A percentile compares a stretch with the other conserved stretches of the same genome.
Conservation (phyloP, 306 rosid genomes). For the Citrullus colocynthis region DNA sequence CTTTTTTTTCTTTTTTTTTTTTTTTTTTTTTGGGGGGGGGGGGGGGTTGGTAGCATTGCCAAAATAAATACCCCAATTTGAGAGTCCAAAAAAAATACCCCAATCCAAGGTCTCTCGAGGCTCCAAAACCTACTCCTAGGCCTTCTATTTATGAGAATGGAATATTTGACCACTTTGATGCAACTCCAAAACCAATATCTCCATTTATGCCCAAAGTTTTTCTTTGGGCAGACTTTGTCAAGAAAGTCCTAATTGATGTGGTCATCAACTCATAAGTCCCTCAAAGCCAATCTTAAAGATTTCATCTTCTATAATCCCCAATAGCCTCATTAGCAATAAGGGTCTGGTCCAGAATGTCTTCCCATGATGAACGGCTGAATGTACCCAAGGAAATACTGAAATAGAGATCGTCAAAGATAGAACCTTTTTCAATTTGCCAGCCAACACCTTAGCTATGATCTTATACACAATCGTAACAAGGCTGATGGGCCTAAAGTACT, state of each 20-base stretch:
- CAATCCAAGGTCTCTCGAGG: neutral
- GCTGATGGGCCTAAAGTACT: neutral
- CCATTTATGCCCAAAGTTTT: neutral
- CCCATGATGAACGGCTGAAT: neutral
- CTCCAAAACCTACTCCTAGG: neutral
- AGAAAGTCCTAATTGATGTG: neutral
- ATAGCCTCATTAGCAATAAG: neutral
- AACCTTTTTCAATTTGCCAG: no score
- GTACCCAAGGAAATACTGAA: neutral
- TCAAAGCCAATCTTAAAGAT: neutral
- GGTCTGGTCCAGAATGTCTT: neutral
- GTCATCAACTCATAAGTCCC: neutral
- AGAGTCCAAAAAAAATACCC: no score
- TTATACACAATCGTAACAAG: neutral
- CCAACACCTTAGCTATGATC: neutral
- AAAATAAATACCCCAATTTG: no score
- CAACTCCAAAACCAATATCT: neutral
- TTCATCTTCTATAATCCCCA: neutral
- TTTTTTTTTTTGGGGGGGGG: rapidly evolving
- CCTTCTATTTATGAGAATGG: neutral
- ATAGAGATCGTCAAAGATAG: no score
- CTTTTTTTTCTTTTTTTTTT: no score
- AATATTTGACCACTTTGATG: neutral
- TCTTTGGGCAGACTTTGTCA: neutral
- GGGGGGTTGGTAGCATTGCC: no score